A percentile compares a stretch with the other conserved stretches of the same genome.
These are phyloP conservation scores for Alternaria sp. DNA, from an alignment of 2,329 filamentous ascomycete genomes.

Conservation along the genomic window DNA sequence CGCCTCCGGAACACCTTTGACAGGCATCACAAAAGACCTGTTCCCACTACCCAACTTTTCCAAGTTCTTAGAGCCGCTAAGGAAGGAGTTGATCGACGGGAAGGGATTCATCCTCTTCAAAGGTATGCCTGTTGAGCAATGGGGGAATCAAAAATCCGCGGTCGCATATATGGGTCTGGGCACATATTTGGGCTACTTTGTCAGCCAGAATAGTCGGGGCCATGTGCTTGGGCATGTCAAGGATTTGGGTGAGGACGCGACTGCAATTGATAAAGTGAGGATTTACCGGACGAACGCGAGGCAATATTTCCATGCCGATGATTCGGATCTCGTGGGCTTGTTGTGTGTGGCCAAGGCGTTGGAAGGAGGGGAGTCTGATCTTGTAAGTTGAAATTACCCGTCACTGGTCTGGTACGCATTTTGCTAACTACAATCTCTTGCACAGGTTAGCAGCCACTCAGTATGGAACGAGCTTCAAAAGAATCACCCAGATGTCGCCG, in stretches of 20 bases:
- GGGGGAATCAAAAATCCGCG: slow-evolving; percentile 82
- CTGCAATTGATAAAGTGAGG: slow-evolving; percentile 83
- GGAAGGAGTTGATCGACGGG: slow-evolving; percentile 76
- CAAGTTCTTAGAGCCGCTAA: slow-evolving; percentile 63
- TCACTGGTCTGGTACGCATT: background rate
- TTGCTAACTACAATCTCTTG: background rate
- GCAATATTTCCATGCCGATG: slow-evolving; percentile 88
- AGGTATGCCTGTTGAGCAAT: slow-evolving; percentile 77
- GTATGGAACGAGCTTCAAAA: slow-evolving; percentile 83
- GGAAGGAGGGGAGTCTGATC: slow-evolving; percentile 84
- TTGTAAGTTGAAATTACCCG: slow-evolving; percentile 58
- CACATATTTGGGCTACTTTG: slow-evolving; percentile 86
- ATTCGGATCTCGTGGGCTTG: slow-evolving; percentile 82
- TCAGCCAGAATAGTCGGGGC: slow-evolving; percentile 84
- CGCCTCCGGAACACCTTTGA: slow-evolving; percentile 70
- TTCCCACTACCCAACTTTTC: slow-evolving; percentile 69
- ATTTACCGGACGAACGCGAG: slow-evolving; percentile 89
- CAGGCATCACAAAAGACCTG: slow-evolving; percentile 73
- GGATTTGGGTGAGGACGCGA: slow-evolving; percentile 82
- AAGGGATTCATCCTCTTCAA: slow-evolving; percentile 94
- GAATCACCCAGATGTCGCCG: slow-evolving; percentile 80
- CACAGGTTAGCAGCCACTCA: slow-evolving; percentile 68
- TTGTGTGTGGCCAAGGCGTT: slow-evolving; percentile 81
- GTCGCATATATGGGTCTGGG: slow-evolving; percentile 80
- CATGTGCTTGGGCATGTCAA: slow-evolving; percentile 91